These are phyloP conservation scores for Hydnomerulius pinastri DNA, from an alignment of 768 basidiomycete genomes.

Conservation along the genomic window DNA sequence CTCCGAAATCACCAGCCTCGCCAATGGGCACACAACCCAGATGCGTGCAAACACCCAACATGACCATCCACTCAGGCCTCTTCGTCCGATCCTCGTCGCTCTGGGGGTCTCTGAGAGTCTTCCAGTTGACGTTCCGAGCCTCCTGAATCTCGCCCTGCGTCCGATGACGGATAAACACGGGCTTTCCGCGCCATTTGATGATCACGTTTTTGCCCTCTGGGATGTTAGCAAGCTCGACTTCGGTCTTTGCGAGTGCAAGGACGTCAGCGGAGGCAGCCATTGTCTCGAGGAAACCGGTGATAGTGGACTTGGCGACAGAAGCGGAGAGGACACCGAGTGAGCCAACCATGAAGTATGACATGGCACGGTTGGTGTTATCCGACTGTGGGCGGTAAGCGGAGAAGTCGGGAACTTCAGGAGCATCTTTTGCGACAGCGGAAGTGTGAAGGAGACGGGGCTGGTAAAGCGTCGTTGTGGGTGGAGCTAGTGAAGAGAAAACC, in stretches of 20 bases:
- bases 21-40: conserved; percentile 98
- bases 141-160: conserved; percentile 91
- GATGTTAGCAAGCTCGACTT: conserved; percentile 85
- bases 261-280: conserved; percentile 99
- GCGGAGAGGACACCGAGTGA: conserved; percentile 92
- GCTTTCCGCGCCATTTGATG: conserved; percentile 99
- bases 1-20: conserved; percentile 95
- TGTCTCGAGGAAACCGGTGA: conserved; percentile 91
- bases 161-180: conserved; percentile 98
- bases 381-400: conserved; percentile 75
- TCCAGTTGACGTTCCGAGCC: conserved; percentile 83
- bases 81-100: conserved; percentile 85
- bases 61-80: conserved; percentile 95
- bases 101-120: conserved; percentile 89
- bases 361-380: conserved; percentile 65
- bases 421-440: conserved; percentile 65
- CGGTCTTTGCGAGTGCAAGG: conserved; percentile 96
- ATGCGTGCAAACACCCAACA: conserved; percentile 95
- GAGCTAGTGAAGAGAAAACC: conserved; percentile 30
- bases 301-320: conserved; percentile 89
- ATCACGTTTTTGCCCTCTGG: conserved; percentile 98
- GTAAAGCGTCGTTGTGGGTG: conserved; percentile 52
- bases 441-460: conserved; percentile 79
- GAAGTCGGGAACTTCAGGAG: conserved; percentile 88
- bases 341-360: conserved; percentile 91